Base-by-base conservation (phyloP, 1,284 basidiomycete species). In the Grifola frondosa region DNA sequence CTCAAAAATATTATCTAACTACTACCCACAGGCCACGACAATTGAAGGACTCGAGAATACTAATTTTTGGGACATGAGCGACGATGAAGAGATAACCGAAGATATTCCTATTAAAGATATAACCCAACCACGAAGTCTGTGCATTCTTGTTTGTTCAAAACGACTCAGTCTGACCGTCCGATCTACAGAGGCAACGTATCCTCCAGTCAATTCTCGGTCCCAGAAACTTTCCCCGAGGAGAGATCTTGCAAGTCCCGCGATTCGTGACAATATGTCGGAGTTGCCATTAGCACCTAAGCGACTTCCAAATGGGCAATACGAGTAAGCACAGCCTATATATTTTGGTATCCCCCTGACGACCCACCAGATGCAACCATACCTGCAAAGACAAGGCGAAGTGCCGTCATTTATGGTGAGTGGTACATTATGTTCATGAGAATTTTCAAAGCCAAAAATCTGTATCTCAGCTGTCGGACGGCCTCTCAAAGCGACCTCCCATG, bases 351-450 rank as follows among this genome's bases (percentile, higher is more conserved):
- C n/a, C n/a, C n/a, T n/a, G n/a, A n/a, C n/a, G n/a, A n/a, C n/a
- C n/a, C n/a, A n/a, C n/a, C 39, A 89, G 87, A 44, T 91, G 88
- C 56, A 86, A 87, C 52, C 88, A 91, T 55, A 46, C 70, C n/a
- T 91, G 88, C 70, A 88, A 84, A 58, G 79, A 88, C 56, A 91
- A 90, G 62, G 67, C 68, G 3, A 73, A 70, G 33, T 91, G 88
- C 58, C 75, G 81, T 20, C 88, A 91, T 67, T 59, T 81, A 24
- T 91, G 88, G 88, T 88, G 54, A 53, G 70, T 47, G 38, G 52
- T 12, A 23, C 6, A 28, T 12, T 12, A 19, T 5, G 15, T 7
- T 33, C 21, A 25, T 13, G 16, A 17, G n/a, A 25, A 15, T 25
- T 25, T 20, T 45, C 42, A 43, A 47, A 42, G 30, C 28, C 38